These are phyloP conservation scores for Epipyxis sp. DNA, from an alignment of 108 stramenopile species.

Conservation along the genomic window DNA sequence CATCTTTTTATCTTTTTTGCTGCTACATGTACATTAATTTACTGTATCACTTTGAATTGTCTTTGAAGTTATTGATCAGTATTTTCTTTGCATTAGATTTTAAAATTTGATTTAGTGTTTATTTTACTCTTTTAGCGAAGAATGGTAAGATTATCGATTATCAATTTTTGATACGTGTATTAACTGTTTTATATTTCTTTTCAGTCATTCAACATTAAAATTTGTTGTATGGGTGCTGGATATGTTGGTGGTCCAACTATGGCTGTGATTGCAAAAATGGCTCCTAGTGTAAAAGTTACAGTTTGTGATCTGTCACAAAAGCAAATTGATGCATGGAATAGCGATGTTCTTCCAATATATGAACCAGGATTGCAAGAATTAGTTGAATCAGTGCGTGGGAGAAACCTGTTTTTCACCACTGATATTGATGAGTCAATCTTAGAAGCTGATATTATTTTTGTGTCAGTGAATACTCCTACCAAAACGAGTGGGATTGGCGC, in stretches of 20 bases:
- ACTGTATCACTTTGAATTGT: too few relatives aligned
- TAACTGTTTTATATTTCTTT: too few relatives aligned
- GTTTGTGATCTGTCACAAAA: slow-evolving; percentile 87
- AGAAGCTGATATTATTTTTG: too few relatives aligned
- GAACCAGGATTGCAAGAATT: slow-evolving; percentile 93
- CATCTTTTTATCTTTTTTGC: too few relatives aligned
- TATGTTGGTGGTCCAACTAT: slow-evolving; percentile 99
- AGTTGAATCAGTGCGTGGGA: slow-evolving; percentile 67
- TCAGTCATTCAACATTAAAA: slow-evolving; percentile 82
- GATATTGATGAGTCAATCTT: slow-evolving; percentile 86
- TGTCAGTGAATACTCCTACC: slow-evolving; percentile 99
- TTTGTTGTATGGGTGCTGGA: too few relatives aligned
- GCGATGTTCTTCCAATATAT: slow-evolving; percentile 89
- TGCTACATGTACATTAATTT: too few relatives aligned
- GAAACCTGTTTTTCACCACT: slow-evolving; percentile 97
- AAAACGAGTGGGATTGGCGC: slow-evolving; percentile 94
- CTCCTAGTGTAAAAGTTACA: slow-evolving; percentile 88
- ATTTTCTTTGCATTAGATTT: too few relatives aligned
- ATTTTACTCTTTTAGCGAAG: too few relatives aligned
- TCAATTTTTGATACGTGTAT: too few relatives aligned
- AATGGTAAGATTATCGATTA: too few relatives aligned
- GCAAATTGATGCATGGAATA: slow-evolving; percentile 95
- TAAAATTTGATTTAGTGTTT: too few relatives aligned
- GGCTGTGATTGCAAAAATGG: slow-evolving; percentile 95
- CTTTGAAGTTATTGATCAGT: too few relatives aligned